Percentiles rank a stretch among this genome's conserved stretches.
These are phyloP conservation scores for Puya raimondii DNA, from an alignment of 176 grass and related monocot species.

Conservation along the genomic window DNA sequence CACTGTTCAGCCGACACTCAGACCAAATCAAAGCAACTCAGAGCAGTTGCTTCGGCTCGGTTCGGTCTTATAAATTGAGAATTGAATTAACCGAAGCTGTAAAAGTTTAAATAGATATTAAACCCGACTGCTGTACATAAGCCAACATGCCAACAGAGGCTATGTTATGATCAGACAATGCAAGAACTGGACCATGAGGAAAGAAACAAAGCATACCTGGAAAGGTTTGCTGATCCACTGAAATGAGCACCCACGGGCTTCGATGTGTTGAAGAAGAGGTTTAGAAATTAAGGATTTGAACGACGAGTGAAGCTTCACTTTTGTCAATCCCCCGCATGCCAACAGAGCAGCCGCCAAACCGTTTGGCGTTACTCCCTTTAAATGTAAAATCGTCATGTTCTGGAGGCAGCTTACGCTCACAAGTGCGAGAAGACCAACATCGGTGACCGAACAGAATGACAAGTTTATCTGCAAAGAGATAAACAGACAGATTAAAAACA, in stretches of 20 bases:
- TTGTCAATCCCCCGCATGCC: slow-evolving; percentile 56
- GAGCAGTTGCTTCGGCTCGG: too few species aligned
- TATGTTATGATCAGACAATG: not conserved
- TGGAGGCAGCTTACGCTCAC: slow-evolving; percentile 66
- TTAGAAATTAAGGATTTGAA: slow-evolving; percentile 52
- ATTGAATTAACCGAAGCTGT: too few species aligned
- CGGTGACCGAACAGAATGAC: slow-evolving; percentile 72
- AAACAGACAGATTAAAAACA: not conserved
- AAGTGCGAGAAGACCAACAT: slow-evolving; percentile 69
- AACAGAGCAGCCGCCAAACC: slow-evolving; percentile 59
- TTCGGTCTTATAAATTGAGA: too few species aligned
- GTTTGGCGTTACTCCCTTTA: slow-evolving; percentile 48
- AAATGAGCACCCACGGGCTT: slow-evolving; percentile 48
- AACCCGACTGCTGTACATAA: too few species aligned
- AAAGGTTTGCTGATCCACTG: slow-evolving; percentile 79
- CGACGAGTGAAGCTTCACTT: slow-evolving; percentile 60
- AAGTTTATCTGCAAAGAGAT: slow-evolving; percentile 64
- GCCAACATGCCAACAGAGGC: not conserved
- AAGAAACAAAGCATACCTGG: slow-evolving; percentile 33
- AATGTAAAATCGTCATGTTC: slow-evolving; percentile 68
- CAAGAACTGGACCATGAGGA: not conserved
- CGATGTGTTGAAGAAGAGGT: slow-evolving; percentile 46
- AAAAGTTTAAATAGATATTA: too few species aligned
- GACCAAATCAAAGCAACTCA: too few species aligned
- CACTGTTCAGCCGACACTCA: too few species aligned